These are phyloP conservation scores for Scleroderma bovista DNA, from an alignment of 768 basidiomycete genomes.

Conservation along the genomic window DNA sequence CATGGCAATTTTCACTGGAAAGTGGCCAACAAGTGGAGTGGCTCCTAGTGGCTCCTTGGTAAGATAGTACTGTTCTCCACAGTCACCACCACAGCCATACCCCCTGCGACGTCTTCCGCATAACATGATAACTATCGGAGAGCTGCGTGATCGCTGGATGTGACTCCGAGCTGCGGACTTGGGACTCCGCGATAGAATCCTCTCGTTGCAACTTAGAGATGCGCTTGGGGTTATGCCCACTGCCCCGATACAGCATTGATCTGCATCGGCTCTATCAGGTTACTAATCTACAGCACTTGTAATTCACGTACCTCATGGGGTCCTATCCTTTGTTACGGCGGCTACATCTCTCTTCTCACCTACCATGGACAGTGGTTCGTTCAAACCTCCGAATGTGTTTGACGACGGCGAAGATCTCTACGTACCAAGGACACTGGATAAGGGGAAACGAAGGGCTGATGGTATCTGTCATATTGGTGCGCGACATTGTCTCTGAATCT, in stretches of 20 bases:
- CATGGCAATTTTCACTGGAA: too few relatives aligned
- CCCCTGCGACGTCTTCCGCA: too few relatives aligned
- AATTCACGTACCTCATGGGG: not conserved
- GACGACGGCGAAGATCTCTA: not conserved
- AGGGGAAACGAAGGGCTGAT: constrained; percentile 1
- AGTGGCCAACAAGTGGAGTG: too few relatives aligned
- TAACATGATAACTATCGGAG: too few relatives aligned
- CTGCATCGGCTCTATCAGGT: not conserved
- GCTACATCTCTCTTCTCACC: not conserved
- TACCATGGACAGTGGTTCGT: not conserved
- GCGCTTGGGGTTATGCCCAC: not conserved
- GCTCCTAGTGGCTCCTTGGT: too few relatives aligned
- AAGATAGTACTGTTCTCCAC: too few relatives aligned
- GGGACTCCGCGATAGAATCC: too few relatives aligned
- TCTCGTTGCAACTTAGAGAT: too few relatives aligned
- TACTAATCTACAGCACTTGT: not conserved
- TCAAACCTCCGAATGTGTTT: not conserved
- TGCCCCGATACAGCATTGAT: not conserved
- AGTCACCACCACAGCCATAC: too few relatives aligned
- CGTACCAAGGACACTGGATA: not conserved
- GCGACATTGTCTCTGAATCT: not conserved
- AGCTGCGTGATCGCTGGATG: too few relatives aligned
- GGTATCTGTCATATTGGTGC: not conserved
- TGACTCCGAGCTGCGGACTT: too few relatives aligned
- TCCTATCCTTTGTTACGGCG: not conserved